A percentile compares a stretch with the other conserved stretches of the same genome.
phyloP scores from a whole-genome alignment of 768 basidiomycete genomes.

The Fomitopsis pulvina region DNA sequence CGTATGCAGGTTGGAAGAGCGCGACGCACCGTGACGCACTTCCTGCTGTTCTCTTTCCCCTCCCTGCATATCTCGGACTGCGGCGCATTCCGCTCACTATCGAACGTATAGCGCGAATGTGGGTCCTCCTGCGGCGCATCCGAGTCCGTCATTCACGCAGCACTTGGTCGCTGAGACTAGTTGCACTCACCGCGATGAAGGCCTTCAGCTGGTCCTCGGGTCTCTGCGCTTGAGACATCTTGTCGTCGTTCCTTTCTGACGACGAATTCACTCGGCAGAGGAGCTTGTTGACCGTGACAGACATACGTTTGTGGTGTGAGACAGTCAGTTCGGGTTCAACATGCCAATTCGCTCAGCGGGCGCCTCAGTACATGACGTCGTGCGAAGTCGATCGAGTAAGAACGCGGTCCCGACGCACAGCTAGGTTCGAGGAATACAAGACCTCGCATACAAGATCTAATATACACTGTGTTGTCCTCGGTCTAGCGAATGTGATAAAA shows the following conservation, averaged over 20 bases:
- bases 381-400: neutral
- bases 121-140: slow-evolving; percentile 37
- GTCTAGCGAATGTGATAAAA: too few species aligned
- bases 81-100: slow-evolving; percentile 51
- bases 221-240: slow-evolving; percentile 10
- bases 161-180: neutral
- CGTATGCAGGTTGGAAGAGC: neutral
- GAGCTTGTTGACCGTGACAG: slow-evolving; percentile 17
- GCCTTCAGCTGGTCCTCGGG: slow-evolving; percentile 30
- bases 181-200: slow-evolving; percentile 26
- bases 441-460: neutral
- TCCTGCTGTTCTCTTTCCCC: slow-evolving; percentile 30
- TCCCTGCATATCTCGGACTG: slow-evolving; percentile 55
- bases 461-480: too few species aligned
- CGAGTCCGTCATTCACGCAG: neutral
- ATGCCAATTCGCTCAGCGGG: neutral
- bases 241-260: slow-evolving; percentile 3
- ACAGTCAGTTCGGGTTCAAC: neutral
- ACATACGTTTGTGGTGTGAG: slow-evolving; percentile 14
- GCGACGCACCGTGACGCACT: slow-evolving; percentile 56
- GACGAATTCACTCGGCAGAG: slow-evolving; percentile 14
- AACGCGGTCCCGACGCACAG: too few species aligned
- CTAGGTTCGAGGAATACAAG: too few species aligned
- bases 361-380: neutral
- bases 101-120: slow-evolving; percentile 50